Base-by-base conservation (phyloP, 2,329 filamentous ascomycete genomes). In the Phialemoniopsis sp. region DNA sequence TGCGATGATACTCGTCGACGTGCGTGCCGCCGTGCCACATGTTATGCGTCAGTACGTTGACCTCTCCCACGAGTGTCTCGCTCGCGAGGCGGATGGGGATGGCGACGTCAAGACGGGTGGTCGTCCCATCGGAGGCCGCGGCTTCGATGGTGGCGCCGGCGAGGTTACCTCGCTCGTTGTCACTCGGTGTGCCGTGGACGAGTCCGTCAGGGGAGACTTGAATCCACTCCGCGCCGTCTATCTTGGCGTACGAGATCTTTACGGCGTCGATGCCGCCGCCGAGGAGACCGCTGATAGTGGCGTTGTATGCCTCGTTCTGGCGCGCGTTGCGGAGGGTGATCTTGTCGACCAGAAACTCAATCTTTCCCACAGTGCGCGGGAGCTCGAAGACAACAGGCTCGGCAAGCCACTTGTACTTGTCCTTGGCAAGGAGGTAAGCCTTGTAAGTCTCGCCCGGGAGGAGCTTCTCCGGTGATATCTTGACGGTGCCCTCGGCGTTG, bases 41-140 rank as follows among this genome's bases (percentile, higher is more conserved):
- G 50, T 69, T 69, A 40, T 56, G 60, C 4, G 59, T 54, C 36
- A 67, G 47, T 10, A 67, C 56, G 30, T 52, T 53, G 26, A 68
- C 47, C 18, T 59, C 37, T 9, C 57, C 51, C 2, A 68, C 51
- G 3, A 68, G 54, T 5, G 49, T 42, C 3, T 50, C 32, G 13
- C 53, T 50, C 2, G 43, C 17, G 2, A 41, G 41, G 8, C 46
- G 47, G 3, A 67, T 54, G 3, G 58, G 63, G 18, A 68, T 62
- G 4, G 38, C 53, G 32, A 64, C 52, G 12, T 46, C 38, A 1
- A 61, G 50, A 3, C 43, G 43, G n/a, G n/a, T n/a, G n/a, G n/a
- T n/a, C 3, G 53, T 50, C 3, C 48, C 52, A n/a, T 52, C 46
- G 8, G 52, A 50, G 10, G 43, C 53, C 6, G 48, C 48, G 0